phyloP scores from a whole-genome alignment of 345 rosid species.

The Bruguiera gymnorhiza region DNA sequence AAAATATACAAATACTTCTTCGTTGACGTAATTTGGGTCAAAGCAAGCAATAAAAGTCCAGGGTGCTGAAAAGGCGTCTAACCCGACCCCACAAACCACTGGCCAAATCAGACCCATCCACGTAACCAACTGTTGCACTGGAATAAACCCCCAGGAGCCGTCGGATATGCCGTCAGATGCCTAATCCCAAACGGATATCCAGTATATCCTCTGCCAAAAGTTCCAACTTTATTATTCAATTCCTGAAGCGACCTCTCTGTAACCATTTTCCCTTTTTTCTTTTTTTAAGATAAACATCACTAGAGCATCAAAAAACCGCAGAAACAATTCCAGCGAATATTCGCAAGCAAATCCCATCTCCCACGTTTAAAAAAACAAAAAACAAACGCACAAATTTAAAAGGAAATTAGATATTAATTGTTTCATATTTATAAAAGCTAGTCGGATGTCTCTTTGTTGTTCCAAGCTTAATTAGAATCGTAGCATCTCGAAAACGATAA shows the following conservation, averaged over 20 bases:
- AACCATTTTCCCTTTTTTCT: not conserved
- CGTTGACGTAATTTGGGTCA: too few species aligned
- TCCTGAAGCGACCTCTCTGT: not conserved
- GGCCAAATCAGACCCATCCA: not conserved
- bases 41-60: too few species aligned
- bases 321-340: slow-evolving; percentile 29
- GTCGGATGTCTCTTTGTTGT: not conserved
- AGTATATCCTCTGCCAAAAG: slow-evolving; percentile 28
- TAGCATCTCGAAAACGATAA: not conserved
- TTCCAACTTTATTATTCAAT: not conserved
- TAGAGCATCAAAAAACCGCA: not conserved
- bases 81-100: not conserved
- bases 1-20: too few species aligned
- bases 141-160: slow-evolving; percentile 35
- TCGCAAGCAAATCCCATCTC: slow-evolving; percentile 24
- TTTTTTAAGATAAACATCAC: too few species aligned
- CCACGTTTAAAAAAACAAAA: not conserved
- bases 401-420: too few species aligned
- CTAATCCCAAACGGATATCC: slow-evolving; percentile 5
- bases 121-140: not conserved
- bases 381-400: not conserved
- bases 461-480: not conserved
- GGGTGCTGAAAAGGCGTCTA: not conserved
- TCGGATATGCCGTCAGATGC: slow-evolving; percentile 40
- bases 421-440: not conserved